Percentiles rank a stretch among this genome's conserved stretches.
Evolutionary conservation across 805 yeast genomes (phyloP).

Genomic region (Schwanniomyces pseudopolymorphus): DNA sequence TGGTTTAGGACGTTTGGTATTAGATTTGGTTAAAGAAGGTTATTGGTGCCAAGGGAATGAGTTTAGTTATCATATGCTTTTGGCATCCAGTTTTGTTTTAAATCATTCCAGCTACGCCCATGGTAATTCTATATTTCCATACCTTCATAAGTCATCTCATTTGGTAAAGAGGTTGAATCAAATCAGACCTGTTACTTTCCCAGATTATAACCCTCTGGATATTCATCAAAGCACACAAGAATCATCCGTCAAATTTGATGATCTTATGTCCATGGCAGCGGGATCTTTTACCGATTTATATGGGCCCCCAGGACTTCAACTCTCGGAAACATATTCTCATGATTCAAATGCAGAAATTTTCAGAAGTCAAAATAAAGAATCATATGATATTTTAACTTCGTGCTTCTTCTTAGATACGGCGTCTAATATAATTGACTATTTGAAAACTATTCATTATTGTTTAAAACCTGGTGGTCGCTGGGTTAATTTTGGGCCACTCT

Average conservation of each 20-base stretch:
- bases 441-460: constrained; percentile 47
- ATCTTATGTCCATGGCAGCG: constrained; percentile 67
- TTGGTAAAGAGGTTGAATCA: constrained; percentile 46
- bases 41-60: constrained; percentile 69
- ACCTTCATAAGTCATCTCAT: constrained; percentile 52
- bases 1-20: constrained; percentile 60
- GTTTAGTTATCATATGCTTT: constrained; percentile 61
- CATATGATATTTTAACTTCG: constrained; percentile 50
- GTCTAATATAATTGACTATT: constrained; percentile 55
- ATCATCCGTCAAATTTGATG: constrained; percentile 44
- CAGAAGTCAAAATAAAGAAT: constrained; percentile 34
- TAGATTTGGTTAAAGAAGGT: constrained; percentile 54
- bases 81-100: constrained; percentile 53
- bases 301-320: constrained; percentile 45
- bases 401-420: constrained; percentile 68
- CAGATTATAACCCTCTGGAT: constrained; percentile 49
- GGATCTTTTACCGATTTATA: constrained; percentile 72
- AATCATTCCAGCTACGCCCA: constrained; percentile 45
- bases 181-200: constrained; percentile 49
- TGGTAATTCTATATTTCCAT: constrained; percentile 50
- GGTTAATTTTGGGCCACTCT: constrained; percentile 67
- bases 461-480: constrained; percentile 49
- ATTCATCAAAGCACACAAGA: constrained; percentile 29
- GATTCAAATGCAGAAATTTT: constrained; percentile 43
- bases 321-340: constrained; percentile 34